Percentiles rank a stretch among this genome's conserved stretches.
These are phyloP conservation scores for Candida maris DNA, from an alignment of 805 yeast genomes.

Conservation along the genomic window DNA sequence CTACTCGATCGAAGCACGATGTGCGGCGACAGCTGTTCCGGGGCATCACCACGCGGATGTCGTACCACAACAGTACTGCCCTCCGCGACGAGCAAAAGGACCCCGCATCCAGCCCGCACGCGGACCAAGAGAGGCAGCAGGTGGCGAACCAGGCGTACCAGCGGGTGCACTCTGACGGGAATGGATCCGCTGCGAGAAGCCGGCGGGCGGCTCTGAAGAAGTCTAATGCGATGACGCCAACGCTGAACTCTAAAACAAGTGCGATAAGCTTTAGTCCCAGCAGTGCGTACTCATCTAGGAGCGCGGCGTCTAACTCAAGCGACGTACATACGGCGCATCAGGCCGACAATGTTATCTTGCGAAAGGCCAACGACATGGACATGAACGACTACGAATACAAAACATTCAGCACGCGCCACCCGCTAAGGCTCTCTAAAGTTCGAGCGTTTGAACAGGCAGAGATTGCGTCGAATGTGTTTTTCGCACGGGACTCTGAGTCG, in stretches of 20 bases:
- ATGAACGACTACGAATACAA: conserved; percentile 33
- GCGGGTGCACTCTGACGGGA: conserved; percentile 2
- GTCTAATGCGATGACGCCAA: conserved; percentile 23
- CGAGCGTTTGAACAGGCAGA: conserved; percentile 37
- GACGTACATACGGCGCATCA: conserved; percentile 18
- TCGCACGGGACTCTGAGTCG: conserved; percentile 23
- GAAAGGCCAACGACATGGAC: conserved; percentile 21
- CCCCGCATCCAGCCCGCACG: conserved; percentile 5
- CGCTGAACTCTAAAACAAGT: conserved; percentile 18
- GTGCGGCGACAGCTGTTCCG: conserved; percentile 33
- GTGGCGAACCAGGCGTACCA: conserved; percentile 4
- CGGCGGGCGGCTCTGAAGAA: conserved; percentile 14
- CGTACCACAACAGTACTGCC: conserved; percentile 21
- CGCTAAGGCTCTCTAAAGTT: conserved; percentile 32
- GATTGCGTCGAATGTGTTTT: conserved; percentile 29
- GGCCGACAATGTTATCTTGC: conserved; percentile 23
- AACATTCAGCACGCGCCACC: conserved; percentile 32
- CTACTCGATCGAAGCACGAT: conserved; percentile 26
- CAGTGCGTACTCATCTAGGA: conserved; percentile 22
- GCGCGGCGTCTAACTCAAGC: conserved; percentile 16
- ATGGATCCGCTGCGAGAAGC: neutral
- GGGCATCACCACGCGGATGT: conserved; percentile 30
- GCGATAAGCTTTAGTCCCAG: conserved; percentile 19
- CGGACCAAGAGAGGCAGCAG: conserved; percentile 3
- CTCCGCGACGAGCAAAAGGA: conserved; percentile 18